A percentile compares a stretch with the other conserved stretches of the same genome.
Evolutionary conservation across 2,329 filamentous ascomycete genomes (phyloP).

Genomic region (Aspergillus sp.): DNA sequence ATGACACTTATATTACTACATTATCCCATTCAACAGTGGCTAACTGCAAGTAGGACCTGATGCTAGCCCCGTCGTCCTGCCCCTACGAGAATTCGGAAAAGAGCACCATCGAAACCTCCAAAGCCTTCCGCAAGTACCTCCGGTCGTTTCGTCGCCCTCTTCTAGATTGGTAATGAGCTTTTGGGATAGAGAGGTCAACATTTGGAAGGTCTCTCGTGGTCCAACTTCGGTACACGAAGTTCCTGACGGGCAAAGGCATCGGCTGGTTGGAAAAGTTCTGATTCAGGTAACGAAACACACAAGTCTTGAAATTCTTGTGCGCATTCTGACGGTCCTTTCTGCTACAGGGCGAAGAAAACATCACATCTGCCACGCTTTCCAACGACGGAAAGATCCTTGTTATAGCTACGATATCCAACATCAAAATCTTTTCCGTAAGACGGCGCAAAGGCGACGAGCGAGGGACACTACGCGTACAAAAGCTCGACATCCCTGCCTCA

Average conservation of each 20-base stretch:
- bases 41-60: conserved; percentile 66
- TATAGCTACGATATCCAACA: conserved; percentile 70
- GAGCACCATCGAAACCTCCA: conserved; percentile 81
- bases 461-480: conserved; percentile 68
- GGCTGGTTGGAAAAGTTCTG: conserved; percentile 67
- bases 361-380: conserved; percentile 73
- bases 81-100: conserved; percentile 71
- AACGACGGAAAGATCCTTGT: conserved; percentile 70
- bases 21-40: background rate
- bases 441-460: conserved; percentile 52
- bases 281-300: conserved; percentile 39
- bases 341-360: conserved; percentile 71
- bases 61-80: conserved; percentile 76
- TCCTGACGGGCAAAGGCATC: conserved; percentile 37
- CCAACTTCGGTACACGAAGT: conserved; percentile 49
- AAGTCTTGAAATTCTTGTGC: background rate
- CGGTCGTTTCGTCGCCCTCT: conserved; percentile 69
- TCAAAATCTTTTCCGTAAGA: conserved; percentile 74
- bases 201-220: conserved; percentile 66
- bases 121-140: conserved; percentile 76
- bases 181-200: conserved; percentile 84
- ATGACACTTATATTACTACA: conserved; percentile 13
- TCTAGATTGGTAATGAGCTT: conserved; percentile 80
- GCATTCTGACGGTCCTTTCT: background rate
- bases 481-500: conserved; percentile 62